phyloP scores from a whole-genome alignment of 768 basidiomycete species.

The Naganishia vishniacii region DNA sequence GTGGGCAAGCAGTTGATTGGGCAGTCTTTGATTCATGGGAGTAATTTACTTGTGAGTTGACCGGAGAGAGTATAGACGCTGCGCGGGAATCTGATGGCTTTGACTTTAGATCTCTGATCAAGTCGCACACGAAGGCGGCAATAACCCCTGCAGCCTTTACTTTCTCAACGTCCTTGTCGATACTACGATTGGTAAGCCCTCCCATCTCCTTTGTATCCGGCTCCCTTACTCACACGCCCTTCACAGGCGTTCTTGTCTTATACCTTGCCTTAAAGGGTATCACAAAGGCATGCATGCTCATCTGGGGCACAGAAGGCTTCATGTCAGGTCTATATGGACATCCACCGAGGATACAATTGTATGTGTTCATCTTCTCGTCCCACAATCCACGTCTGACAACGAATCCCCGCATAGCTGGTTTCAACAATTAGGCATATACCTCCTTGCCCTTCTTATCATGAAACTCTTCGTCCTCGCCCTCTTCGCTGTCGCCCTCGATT shows the following conservation, averaged over 20 bases:
- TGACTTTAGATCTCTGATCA: conserved; percentile 63
- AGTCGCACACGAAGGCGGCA: conserved; percentile 61
- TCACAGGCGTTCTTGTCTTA: conserved; percentile 71
- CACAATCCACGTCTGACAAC: conserved; percentile 26
- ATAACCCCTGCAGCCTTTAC: conserved; percentile 77
- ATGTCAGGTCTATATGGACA: conserved; percentile 81
- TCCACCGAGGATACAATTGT: conserved; percentile 68
- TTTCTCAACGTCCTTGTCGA: conserved; percentile 90
- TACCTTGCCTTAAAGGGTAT: conserved; percentile 65
- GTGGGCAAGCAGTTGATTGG: conserved; percentile 84
- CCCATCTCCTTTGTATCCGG: background rate
- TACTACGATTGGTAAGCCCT: conserved; percentile 71
- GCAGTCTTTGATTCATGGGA: conserved; percentile 44
- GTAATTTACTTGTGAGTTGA: conserved; percentile 39
- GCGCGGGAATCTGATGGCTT: background rate
- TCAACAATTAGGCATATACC: conserved; percentile 63
- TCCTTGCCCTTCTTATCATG: conserved; percentile 75
- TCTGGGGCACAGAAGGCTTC: conserved; percentile 54
- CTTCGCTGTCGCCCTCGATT: conserved; percentile 59
- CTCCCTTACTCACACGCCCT: background rate
- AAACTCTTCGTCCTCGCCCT: conserved; percentile 79
- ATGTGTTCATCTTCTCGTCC: conserved; percentile 59
- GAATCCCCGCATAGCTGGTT: conserved; percentile 13
- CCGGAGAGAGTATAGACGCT: background rate
- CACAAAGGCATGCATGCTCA: conserved; percentile 58